Conservation (phyloP, 352 stramenopile species). For the Phytophthora nicotianae region DNA sequence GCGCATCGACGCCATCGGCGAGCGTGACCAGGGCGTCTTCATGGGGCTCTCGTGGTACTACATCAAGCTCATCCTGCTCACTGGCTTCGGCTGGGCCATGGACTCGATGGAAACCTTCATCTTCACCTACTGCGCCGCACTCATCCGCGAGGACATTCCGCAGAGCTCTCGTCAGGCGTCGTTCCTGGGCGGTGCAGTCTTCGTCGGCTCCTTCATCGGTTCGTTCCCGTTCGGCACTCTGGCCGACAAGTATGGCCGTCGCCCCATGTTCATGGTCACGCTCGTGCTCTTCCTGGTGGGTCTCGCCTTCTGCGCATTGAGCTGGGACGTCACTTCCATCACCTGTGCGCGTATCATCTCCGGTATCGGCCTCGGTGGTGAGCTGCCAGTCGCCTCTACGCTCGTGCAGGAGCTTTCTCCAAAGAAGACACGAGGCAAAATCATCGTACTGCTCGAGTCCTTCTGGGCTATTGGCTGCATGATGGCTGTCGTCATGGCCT, state of each 20-base stretch:
- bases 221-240: conserved; percentile 63
- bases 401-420: conserved; percentile 71
- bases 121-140: conserved; percentile 56
- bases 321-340: conserved; percentile 61
- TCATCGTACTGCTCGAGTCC: conserved; percentile 71
- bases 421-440: conserved; percentile 57
- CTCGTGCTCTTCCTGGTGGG: conserved; percentile 65
- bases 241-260: conserved; percentile 67
- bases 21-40: conserved; percentile 48
- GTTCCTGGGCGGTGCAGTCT: conserved; percentile 59
- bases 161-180: conserved; percentile 38
- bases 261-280: conserved; percentile 73
- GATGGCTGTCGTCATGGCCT: conserved; percentile 61
- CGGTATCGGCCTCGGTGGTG: conserved; percentile 67
- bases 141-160: conserved; percentile 56
- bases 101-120: conserved; percentile 80
- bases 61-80: conserved; percentile 67
- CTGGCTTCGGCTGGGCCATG: conserved; percentile 74
- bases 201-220: conserved; percentile 69
- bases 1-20: conserved; percentile 68
- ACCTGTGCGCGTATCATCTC: conserved; percentile 62
- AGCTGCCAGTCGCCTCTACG: conserved; percentile 61
- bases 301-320: conserved; percentile 49
- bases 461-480: conserved; percentile 71
- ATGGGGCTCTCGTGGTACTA: conserved; percentile 77